Base-by-base conservation (phyloP, 1,139 yeast genomes). In the Debaryomyces robertsiae region DNA sequence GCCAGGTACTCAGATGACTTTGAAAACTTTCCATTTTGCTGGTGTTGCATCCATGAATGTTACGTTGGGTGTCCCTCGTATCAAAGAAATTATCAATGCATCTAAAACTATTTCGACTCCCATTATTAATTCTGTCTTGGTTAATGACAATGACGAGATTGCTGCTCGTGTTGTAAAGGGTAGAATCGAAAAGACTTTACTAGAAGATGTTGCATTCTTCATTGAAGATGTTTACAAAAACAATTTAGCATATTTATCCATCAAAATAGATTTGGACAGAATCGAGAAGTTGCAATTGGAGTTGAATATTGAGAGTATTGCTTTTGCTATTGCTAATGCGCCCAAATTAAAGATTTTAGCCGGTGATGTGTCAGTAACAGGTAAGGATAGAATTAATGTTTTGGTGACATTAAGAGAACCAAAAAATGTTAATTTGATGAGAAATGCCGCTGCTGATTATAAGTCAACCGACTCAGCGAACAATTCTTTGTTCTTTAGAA, bases 1-100 rank as follows among this genome's bases (percentile, higher is more conserved):
- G 60, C 98, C 98, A 9, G 98, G 98, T 66, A 93, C 98, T 1
- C 98, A 93, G 67, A 93, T 93, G 98, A 93, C 98, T 7, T 77
- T 93, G 67, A 93, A 93, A 68, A 93, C 98, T 58, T 93, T 93
- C 88, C 98, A 93, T 73, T 93, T 93, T 75, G 98, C 98, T 55
- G 98, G 98, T 75, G 98, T 93, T 45, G 98, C 98, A 24, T 87
- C 96, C 36, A 93, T 93, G 98, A 93, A 93, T 71, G 96, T 93
- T 52, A 93, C 98, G 0, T 78, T 93, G 53, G 98, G 98, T 79
- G 98, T 93, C 36, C 98, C 98, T 30, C 96, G 98, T 77, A 93
- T 93, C 60, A 93, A 93, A 67, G 99, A 93, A 74, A 93, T 93
- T 61, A 93, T 93, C 61, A 94, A 93, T 65, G 99, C 98, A 1